phyloP scores from a whole-genome alignment of 257 asterid genomes.

The Scutellaria barbata region DNA sequence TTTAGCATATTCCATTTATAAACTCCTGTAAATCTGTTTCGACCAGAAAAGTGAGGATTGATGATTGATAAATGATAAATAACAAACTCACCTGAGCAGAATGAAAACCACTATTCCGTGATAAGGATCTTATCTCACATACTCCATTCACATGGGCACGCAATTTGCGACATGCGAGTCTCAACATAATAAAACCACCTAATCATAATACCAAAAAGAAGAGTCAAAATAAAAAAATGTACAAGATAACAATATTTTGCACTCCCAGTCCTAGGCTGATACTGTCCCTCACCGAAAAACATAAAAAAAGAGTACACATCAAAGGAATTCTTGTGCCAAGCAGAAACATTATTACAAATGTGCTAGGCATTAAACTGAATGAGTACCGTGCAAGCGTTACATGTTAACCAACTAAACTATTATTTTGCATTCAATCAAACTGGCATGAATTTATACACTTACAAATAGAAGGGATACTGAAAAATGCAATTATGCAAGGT shows the following conservation, averaged over 20 bases:
- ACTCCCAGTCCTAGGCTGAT: not conserved
- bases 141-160: slow-evolving; percentile 39
- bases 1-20: not conserved
- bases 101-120: slow-evolving; percentile 53
- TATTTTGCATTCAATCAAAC: no score
- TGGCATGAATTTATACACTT: no score
- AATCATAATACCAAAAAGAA: slow-evolving; percentile 2
- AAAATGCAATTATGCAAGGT: slow-evolving; percentile 6
- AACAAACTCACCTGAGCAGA: slow-evolving; percentile 52
- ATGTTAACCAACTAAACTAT: no score
- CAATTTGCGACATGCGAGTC: slow-evolving; percentile 51
- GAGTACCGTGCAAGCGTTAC: no score
- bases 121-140: slow-evolving; percentile 45
- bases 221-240: not conserved
- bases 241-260: not conserved
- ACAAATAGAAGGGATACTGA: not conserved
- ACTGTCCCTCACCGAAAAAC: not conserved
- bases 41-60: not conserved
- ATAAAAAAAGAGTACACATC: not conserved
- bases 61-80: not conserved
- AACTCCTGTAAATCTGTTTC: not conserved
- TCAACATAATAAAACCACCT: slow-evolving; percentile 58
- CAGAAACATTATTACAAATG: not conserved
- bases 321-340: not conserved
- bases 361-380: no score